Conservation (phyloP, 2,329 filamentous ascomycete genomes). For the Purpureocillium lavendulum region DNA sequence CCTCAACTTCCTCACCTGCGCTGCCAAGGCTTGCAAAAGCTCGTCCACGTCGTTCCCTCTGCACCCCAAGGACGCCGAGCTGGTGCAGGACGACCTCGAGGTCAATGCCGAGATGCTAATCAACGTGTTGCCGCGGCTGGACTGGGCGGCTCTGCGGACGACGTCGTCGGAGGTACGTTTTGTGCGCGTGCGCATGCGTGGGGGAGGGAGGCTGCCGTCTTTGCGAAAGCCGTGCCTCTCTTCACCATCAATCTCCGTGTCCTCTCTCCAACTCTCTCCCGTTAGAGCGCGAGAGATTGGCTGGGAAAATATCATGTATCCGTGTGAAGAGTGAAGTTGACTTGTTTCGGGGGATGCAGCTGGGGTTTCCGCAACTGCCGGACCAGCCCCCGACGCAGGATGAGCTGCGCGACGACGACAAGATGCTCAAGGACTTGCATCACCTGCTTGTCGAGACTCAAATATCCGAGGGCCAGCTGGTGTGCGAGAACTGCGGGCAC, state of each 20-base stretch:
- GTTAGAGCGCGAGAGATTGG: too few species aligned
- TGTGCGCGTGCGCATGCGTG: too few species aligned
- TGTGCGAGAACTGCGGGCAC: constrained; percentile 86
- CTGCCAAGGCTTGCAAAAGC: constrained; percentile 88
- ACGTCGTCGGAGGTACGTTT: constrained; percentile 66
- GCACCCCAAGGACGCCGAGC: constrained; percentile 85
- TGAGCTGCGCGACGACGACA: constrained; percentile 56
- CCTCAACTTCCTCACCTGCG: constrained; percentile 94
- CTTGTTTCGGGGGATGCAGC: constrained; percentile 35
- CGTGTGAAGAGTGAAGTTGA: too few species aligned
- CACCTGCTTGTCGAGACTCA: constrained; percentile 80
- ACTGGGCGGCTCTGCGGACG: constrained; percentile 74
- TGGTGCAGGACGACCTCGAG: constrained; percentile 79
- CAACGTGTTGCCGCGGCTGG: constrained; percentile 79
- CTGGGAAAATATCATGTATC: too few species aligned
- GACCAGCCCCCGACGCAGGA: constrained; percentile 53
- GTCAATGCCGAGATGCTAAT: constrained; percentile 71
- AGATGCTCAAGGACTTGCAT: constrained; percentile 71
- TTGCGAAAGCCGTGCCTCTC: too few species aligned
- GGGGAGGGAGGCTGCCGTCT: too few species aligned
- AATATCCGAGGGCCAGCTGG: constrained; percentile 78
- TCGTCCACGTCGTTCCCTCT: constrained; percentile 75
- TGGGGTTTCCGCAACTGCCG: constrained; percentile 70
- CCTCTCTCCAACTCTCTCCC: too few species aligned
- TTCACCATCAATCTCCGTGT: too few species aligned